Conservation (phyloP, 805 yeast genomes). For the Barnettozyma siamensis region DNA sequence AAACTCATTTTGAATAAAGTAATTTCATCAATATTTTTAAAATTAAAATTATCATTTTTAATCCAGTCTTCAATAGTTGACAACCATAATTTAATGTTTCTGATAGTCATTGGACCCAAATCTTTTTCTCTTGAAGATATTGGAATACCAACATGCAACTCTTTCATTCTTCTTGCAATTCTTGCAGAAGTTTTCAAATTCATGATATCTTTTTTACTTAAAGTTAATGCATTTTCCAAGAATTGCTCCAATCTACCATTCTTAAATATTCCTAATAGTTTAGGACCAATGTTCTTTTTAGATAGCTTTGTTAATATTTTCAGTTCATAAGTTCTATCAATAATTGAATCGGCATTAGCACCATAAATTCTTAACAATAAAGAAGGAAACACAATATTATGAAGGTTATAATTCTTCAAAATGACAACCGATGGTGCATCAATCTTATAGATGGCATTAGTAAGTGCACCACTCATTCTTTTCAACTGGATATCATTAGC, state of each 20-base stretch:
- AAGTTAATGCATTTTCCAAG: constrained; percentile 72
- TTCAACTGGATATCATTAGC: constrained; percentile 44
- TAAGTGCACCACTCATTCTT: constrained; percentile 88
- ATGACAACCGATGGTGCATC: constrained; percentile 44
- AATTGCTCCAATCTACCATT: constrained; percentile 96
- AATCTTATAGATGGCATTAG: constrained; percentile 81
- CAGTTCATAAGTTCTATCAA: constrained; percentile 81
- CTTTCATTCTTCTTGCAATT: constrained; percentile 95
- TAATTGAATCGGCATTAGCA: constrained; percentile 74
- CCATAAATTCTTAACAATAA: constrained; percentile 83
- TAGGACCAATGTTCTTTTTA: constrained; percentile 78
- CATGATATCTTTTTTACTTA: constrained; percentile 68
- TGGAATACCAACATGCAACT: constrained; percentile 75
- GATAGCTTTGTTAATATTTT: constrained; percentile 68
- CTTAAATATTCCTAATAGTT: constrained; percentile 77
- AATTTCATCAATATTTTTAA: constrained; percentile 23
- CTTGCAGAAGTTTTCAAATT: constrained; percentile 70
- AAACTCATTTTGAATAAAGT: constrained; percentile 42
- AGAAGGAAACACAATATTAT: constrained; percentile 43
- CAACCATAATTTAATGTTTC: constrained; percentile 67
- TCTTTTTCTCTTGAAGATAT: constrained; percentile 50
- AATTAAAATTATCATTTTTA: constrained; percentile 30
- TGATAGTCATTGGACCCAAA: constrained; percentile 67
- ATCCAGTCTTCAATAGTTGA: constrained; percentile 39
- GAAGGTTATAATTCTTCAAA: constrained; percentile 28